These are phyloP conservation scores for Salix brachista DNA, from an alignment of 345 rosid genomes.

Conservation along the genomic window DNA sequence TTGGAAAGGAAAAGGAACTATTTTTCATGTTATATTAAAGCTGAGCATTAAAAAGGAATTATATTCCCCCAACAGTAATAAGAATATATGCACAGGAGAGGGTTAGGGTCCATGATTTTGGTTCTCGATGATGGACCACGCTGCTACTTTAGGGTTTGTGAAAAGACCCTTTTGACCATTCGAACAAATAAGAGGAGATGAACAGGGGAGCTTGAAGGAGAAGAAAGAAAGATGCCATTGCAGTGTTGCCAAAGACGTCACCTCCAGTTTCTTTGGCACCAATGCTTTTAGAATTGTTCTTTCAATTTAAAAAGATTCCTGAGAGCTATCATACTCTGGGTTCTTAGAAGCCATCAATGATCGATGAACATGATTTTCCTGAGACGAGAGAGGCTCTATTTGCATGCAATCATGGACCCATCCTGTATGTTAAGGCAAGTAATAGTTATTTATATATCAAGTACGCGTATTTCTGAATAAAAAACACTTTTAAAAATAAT, in stretches of 20 bases:
- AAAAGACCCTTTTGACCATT: slow-evolving; percentile 5
- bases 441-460: no score
- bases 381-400: background rate
- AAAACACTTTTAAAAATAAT: no score
- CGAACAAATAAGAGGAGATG: background rate
- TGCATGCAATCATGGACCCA: background rate
- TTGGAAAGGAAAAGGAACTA: no score
- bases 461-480: no score
- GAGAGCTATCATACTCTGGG: background rate
- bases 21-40: no score
- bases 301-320: slow-evolving; percentile 1
- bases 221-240: background rate
- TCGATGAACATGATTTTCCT: background rate
- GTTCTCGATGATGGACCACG: background rate
- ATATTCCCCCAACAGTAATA: slow-evolving; percentile 2
- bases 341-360: background rate
- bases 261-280: slow-evolving; percentile 19
- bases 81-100: no score
- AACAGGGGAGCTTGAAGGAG: background rate
- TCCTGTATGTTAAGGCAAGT: background rate
- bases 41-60: background rate
- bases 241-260: background rate
- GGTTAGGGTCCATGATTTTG: slow-evolving; percentile 8
- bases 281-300: slow-evolving; percentile 11
- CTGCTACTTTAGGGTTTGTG: background rate